These are phyloP conservation scores for Nepenthes gracilis DNA, from an alignment of 148 eudicot species.

Conservation along the genomic window DNA sequence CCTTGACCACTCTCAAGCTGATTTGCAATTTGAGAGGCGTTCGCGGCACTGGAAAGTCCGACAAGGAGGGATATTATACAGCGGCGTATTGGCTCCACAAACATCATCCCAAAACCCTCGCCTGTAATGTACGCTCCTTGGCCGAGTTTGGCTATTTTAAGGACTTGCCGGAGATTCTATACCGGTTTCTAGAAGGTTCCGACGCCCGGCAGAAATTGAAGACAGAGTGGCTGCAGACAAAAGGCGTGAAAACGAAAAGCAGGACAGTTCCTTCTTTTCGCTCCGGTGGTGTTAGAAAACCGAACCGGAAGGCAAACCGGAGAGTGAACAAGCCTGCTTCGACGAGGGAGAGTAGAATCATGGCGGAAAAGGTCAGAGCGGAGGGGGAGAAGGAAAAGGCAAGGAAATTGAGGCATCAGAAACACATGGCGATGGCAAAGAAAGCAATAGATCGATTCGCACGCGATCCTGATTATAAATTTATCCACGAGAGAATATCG, in stretches of 20 bases:
- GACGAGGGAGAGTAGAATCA: constrained; percentile 3
- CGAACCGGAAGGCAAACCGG: background rate
- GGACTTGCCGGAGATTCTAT: constrained; percentile 17
- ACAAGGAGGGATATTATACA: constrained; percentile 16
- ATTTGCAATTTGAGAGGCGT: constrained; percentile 23
- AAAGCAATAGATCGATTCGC: constrained; percentile 6
- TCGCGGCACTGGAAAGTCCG: constrained; percentile 18
- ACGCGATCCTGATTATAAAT: constrained; percentile 12
- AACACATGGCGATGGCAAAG: constrained; percentile 4
- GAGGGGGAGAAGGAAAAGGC: constrained; percentile 8
- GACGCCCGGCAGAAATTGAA: constrained; percentile 4
- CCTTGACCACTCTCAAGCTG: constrained; percentile 15
- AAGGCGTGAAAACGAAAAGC: background rate
- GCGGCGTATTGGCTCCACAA: constrained; percentile 14
- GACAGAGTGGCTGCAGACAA: background rate
- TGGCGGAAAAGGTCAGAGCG: constrained; percentile 5
- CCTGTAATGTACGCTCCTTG: constrained; percentile 5
- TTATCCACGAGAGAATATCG: constrained; percentile 12
- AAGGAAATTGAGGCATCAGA: constrained; percentile 1
- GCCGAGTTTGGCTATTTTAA: constrained; percentile 18
- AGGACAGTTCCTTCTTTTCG: background rate
- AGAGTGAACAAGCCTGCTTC: background rate
- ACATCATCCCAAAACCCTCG: constrained; percentile 18
- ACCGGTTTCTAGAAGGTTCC: constrained; percentile 10
- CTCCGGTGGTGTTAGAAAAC: too few relatives aligned